Conservation (phyloP, 768 basidiomycete genomes). For the Tephrocybe sp. region DNA sequence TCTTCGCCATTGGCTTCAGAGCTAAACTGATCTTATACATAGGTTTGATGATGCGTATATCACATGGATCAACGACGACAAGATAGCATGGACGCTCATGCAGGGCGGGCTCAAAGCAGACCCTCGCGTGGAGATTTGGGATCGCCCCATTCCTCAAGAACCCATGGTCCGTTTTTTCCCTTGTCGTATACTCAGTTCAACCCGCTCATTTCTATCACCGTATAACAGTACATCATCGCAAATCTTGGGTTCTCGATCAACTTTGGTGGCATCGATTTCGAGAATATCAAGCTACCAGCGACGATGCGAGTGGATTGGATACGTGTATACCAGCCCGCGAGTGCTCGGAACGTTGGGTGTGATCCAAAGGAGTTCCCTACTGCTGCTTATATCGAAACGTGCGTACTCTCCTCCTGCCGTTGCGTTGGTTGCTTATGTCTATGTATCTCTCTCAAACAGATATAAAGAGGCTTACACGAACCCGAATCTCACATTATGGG, state of each 20-base stretch:
- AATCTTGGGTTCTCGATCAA: constrained; percentile 69
- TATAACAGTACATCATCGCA: constrained; percentile 60
- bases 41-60: constrained; percentile 52
- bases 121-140: constrained; percentile 45
- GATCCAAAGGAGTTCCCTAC: constrained; percentile 78
- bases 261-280: constrained; percentile 66
- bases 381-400: constrained; percentile 69
- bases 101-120: constrained; percentile 50
- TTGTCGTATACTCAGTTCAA: constrained; percentile 13
- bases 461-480: constrained; percentile 40
- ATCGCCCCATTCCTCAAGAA: constrained; percentile 63
- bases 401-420: constrained; percentile 21
- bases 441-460: constrained; percentile 16
- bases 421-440: background rate
- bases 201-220: background rate
- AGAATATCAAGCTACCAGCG: constrained; percentile 49
- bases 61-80: constrained; percentile 57
- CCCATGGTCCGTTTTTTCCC: constrained; percentile 54
- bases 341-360: constrained; percentile 55
- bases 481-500: constrained; percentile 41
- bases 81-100: constrained; percentile 52
- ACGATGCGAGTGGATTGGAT: constrained; percentile 79
- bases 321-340: constrained; percentile 64
- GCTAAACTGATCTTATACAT: background rate
- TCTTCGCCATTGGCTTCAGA: background rate